Evolutionary conservation across 495 filamentous ascomycete species (phyloP).

Genomic region (Letharia columbiana): DNA sequence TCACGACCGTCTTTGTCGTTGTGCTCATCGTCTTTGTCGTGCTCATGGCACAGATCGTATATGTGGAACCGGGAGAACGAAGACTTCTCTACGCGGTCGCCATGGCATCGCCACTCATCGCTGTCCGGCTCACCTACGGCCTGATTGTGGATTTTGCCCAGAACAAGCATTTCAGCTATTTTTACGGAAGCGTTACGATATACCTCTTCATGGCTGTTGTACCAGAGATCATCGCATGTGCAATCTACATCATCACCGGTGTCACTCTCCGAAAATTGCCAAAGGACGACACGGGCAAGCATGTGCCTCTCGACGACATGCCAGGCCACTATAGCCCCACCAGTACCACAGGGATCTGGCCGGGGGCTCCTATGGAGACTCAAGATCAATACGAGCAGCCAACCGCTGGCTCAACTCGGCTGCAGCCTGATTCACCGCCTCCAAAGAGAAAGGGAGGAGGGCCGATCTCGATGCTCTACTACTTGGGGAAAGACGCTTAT

Average conservation of each 20-base stretch:
- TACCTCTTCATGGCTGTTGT: not conserved
- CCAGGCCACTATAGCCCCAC: not conserved
- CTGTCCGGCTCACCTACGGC: not conserved
- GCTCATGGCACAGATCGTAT: too few species aligned
- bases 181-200: not conserved
- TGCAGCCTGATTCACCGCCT: not conserved
- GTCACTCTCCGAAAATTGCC: not conserved
- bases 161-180: not conserved
- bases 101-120: too few species aligned
- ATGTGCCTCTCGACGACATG: not conserved
- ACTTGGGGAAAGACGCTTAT: not conserved
- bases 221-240: not conserved
- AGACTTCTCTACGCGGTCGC: too few species aligned
- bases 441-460: not conserved
- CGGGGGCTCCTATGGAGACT: not conserved
- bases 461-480: not conserved
- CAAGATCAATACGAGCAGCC: not conserved
- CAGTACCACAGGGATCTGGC: not conserved
- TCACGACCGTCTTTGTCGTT: too few species aligned
- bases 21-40: too few species aligned
- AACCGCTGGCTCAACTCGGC: not conserved
- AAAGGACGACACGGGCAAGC: not conserved
- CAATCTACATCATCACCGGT: not conserved
- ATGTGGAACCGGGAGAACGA: too few species aligned
- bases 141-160: not conserved